Conservation (phyloP, 2,329 filamentous ascomycete species). For the Ophiognomonia clavigignenti-juglandacearum region DNA sequence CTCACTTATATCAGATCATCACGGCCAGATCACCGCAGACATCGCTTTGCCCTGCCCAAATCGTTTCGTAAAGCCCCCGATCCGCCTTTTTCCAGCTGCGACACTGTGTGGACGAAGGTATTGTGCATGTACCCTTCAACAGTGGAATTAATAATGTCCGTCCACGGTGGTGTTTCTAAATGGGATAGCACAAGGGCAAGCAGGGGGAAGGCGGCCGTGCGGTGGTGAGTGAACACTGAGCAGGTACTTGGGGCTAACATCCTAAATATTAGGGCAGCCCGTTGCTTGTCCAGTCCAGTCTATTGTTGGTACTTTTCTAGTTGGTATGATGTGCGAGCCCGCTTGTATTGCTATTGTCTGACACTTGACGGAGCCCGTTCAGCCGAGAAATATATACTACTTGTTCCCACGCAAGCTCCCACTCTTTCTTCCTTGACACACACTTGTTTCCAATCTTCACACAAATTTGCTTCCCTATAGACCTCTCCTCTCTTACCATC, state of each 20-base stretch:
- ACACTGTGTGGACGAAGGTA: constrained; percentile 6
- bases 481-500: not conserved
- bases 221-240: no score
- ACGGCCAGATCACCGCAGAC: constrained; percentile 11
- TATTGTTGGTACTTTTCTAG: no score
- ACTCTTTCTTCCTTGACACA: not conserved
- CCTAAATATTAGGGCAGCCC: constrained; percentile 11
- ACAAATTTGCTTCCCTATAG: not conserved
- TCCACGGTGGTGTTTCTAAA: no score
- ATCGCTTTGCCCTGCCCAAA: constrained; percentile 12
- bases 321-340: constrained; percentile 4
- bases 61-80: constrained; percentile 18
- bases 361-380: constrained; percentile 4
- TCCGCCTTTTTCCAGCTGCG: constrained; percentile 24
- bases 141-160: not conserved
- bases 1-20: constrained; percentile 10
- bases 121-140: not conserved
- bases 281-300: no score
- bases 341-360: constrained; percentile 4
- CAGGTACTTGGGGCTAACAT: not conserved
- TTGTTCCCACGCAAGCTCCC: not conserved
- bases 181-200: no score
- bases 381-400: constrained; percentile 4
- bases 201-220: no score
- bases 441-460: not conserved